A percentile compares a stretch with the other conserved stretches of the same genome.
These are phyloP conservation scores for Komagataella pastoris DNA, from an alignment of 805 yeast genomes.

Conservation along the genomic window DNA sequence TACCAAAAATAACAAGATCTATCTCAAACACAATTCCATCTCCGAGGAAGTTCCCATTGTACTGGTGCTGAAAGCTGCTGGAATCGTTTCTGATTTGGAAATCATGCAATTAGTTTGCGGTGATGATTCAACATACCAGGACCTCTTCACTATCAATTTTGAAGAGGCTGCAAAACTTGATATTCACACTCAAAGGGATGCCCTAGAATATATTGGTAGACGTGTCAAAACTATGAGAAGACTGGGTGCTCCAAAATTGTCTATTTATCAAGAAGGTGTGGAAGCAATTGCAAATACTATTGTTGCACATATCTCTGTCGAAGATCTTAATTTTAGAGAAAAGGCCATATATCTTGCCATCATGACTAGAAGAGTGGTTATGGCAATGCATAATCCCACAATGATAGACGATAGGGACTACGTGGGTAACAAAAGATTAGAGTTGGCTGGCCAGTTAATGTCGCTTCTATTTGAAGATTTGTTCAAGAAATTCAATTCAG, in stretches of 20 bases:
- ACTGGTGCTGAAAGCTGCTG: conserved; percentile 87
- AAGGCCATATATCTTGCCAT: conserved; percentile 90
- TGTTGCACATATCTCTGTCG: conserved; percentile 86
- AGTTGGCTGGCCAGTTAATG: conserved; percentile 94
- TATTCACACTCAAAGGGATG: conserved; percentile 86
- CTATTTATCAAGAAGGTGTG: conserved; percentile 83
- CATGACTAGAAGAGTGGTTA: conserved; percentile 92
- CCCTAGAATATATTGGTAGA: conserved; percentile 80
- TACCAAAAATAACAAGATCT: conserved; percentile 80
- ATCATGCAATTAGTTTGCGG: conserved; percentile 94
- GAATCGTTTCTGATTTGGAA: conserved; percentile 83
- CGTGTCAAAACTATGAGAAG: conserved; percentile 90
- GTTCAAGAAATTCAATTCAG: conserved; percentile 90
- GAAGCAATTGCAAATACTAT: conserved; percentile 95
- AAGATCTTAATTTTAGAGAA: conserved; percentile 75
- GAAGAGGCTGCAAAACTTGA: conserved; percentile 86
- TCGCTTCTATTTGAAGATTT: conserved; percentile 91
- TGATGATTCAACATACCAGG: conserved; percentile 76
- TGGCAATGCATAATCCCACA: conserved; percentile 89
- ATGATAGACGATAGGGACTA: conserved; percentile 98
- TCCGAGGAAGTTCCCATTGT: conserved; percentile 94
- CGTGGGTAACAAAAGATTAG: conserved; percentile 95
- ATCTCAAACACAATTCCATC: conserved; percentile 88
- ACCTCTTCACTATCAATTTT: conserved; percentile 80
- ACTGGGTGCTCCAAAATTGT: conserved; percentile 65